Evolutionary conservation across 331 rosid species (phyloP).

Genomic region (Telfairia occidentalis): DNA sequence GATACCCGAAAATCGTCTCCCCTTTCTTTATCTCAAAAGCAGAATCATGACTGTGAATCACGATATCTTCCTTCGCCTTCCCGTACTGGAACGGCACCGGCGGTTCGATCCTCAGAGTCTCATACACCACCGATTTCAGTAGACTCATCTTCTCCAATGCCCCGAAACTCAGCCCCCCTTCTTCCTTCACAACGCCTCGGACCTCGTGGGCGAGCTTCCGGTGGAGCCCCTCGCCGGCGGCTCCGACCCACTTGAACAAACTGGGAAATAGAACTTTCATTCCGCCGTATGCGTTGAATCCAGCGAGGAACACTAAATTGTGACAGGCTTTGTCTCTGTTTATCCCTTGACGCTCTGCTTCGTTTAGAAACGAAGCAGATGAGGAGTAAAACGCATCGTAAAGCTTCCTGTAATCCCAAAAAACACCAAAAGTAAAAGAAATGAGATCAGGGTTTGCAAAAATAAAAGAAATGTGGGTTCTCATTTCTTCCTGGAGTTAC

Average conservation of each 20-base stretch:
- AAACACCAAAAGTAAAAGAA: too few relatives aligned
- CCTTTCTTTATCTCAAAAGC: conserved; percentile 47
- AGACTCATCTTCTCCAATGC: conserved; percentile 40
- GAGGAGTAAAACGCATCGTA: conserved; percentile 20
- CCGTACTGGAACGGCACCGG: conserved; percentile 58
- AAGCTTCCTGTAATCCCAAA: not conserved
- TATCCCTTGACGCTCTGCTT: conserved; percentile 31
- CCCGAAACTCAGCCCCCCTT: conserved; percentile 25
- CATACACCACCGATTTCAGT: conserved; percentile 49
- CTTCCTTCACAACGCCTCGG: conserved; percentile 26
- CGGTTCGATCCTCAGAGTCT: conserved; percentile 49
- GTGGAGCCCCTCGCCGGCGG: conserved; percentile 36
- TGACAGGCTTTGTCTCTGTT: conserved; percentile 49
- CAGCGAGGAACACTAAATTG: conserved; percentile 40
- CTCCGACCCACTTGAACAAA: conserved; percentile 56
- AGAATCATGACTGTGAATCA: conserved; percentile 44
- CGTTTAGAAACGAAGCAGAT: conserved; percentile 19
- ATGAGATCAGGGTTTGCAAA: too few relatives aligned
- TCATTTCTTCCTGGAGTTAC: too few relatives aligned
- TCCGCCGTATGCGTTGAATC: conserved; percentile 64
- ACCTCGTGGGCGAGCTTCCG: conserved; percentile 38
- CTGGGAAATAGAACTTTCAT: conserved; percentile 38
- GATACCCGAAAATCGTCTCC: conserved; percentile 63
- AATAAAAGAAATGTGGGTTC: too few relatives aligned
- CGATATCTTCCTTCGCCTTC: conserved; percentile 47